Percentiles rank a stretch among this genome's conserved stretches.
Conservation (phyloP, 2,329 filamentous ascomycete genomes). For the Neofusicoccum kwambonambiense region DNA sequence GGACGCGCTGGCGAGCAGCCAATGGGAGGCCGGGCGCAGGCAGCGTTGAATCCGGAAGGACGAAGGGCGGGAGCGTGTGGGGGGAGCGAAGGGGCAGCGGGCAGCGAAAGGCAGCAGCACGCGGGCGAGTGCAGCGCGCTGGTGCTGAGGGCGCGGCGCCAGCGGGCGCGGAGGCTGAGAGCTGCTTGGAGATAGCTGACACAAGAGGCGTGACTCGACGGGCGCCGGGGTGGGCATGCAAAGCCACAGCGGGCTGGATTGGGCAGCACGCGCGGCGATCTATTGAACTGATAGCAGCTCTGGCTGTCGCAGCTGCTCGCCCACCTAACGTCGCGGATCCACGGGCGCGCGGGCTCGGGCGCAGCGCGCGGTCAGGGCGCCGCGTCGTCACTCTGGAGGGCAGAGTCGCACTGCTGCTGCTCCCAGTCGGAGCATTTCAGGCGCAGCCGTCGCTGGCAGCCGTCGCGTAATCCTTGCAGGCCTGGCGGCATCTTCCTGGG, state of each 20-base stretch:
- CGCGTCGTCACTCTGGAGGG: neutral
- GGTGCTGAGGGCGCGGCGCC: neutral
- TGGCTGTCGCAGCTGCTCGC: neutral
- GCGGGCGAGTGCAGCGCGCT: slow-evolving; percentile 1
- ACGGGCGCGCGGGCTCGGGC: neutral
- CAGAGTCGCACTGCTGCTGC: neutral
- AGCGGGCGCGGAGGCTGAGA: slow-evolving; percentile 7
- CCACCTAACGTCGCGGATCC: neutral
- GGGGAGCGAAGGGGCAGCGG: slow-evolving; percentile 15
- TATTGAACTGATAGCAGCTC: neutral
- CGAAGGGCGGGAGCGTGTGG: slow-evolving; percentile 13
- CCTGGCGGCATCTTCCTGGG: slow-evolving; percentile 5
- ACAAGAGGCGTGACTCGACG: slow-evolving; percentile 15
- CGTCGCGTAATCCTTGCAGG: neutral
- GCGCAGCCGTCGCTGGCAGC: neutral
- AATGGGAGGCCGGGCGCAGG: neutral
- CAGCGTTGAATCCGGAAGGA: slow-evolving; percentile 13
- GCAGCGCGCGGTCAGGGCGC: neutral
- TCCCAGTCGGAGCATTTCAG: neutral
- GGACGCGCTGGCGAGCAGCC: neutral
- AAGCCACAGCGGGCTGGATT: slow-evolving; percentile 12
- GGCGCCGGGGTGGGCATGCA: slow-evolving; percentile 15
- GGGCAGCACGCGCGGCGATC: slow-evolving; percentile 8
- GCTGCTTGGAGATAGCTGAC: slow-evolving; percentile 11
- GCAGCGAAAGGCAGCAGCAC: slow-evolving; percentile 3